A percentile compares a stretch with the other conserved stretches of the same genome.
Conservation (phyloP, 768 basidiomycete species). For the Pleurotus salmoneostramineus region DNA sequence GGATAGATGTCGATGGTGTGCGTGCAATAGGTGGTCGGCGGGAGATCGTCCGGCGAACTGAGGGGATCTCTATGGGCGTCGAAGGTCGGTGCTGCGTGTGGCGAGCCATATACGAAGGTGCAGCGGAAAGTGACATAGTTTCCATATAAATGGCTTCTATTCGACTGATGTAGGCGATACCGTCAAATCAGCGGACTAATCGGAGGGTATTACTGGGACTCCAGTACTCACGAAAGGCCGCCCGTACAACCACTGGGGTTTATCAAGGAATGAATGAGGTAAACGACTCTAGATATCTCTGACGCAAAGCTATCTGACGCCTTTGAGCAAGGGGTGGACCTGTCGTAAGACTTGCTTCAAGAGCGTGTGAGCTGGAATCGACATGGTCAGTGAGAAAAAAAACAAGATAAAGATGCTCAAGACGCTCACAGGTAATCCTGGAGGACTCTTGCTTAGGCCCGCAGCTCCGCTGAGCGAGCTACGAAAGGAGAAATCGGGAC, state of each 20-base stretch:
- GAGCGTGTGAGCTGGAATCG: neutral
- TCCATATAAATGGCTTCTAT: neutral
- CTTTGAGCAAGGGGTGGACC: neutral
- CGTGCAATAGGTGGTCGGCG: conserved; percentile 24
- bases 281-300: neutral
- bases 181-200: neutral
- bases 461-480: neutral
- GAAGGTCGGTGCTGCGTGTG: conserved; percentile 23
- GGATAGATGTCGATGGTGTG: conserved; percentile 39
- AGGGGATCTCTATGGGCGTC: conserved; percentile 44
- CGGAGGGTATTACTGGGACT: conserved; percentile 1
- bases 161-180: neutral
- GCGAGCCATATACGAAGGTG: conserved; percentile 8
- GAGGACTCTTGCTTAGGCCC: neutral
- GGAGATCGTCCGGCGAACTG: conserved; percentile 21
- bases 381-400: neutral
- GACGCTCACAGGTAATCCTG: neutral
- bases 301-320: neutral
- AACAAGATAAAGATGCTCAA: neutral
- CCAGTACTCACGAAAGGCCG: neutral
- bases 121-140: neutral
- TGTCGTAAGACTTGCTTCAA: neutral
- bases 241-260: neutral
- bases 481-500: neutral
- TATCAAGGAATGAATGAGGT: neutral